A percentile compares a stretch with the other conserved stretches of the same genome.
Conservation (phyloP, 2,329 filamentous ascomycete species). For the Alternaria metachromatica region DNA sequence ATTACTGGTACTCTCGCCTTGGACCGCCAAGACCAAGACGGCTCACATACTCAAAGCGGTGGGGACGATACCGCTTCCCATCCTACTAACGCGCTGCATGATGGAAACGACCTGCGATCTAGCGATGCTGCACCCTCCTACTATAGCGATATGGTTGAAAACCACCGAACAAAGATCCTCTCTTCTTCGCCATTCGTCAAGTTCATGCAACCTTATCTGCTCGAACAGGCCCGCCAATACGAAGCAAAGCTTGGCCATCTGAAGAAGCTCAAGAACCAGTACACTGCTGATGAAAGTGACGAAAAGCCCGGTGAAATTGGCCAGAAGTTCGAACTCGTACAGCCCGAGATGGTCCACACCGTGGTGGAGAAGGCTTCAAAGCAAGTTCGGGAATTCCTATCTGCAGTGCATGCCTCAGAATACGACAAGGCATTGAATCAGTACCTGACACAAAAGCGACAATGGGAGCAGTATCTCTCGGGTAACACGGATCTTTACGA, state of each 20-base stretch:
- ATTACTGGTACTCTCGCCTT: slow-evolving; percentile 47
- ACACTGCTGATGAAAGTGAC: slow-evolving; percentile 48
- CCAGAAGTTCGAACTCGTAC: slow-evolving; percentile 86
- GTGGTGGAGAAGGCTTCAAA: slow-evolving; percentile 79
- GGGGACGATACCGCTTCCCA: background rate
- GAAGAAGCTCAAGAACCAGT: slow-evolving; percentile 80
- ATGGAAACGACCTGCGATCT: slow-evolving; percentile 56
- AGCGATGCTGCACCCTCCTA: slow-evolving; percentile 87
- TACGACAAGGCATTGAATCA: slow-evolving; percentile 94
- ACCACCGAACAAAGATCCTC: slow-evolving; percentile 89
- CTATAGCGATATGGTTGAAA: slow-evolving; percentile 93
- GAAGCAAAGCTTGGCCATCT: slow-evolving; percentile 84
- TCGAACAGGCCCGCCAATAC: slow-evolving; percentile 90
- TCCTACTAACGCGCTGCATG: slow-evolving; percentile 41
- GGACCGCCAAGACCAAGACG: slow-evolving; percentile 20
- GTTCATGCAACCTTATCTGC: slow-evolving; percentile 89
- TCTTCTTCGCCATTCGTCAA: slow-evolving; percentile 97
- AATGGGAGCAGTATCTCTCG: slow-evolving; percentile 95
- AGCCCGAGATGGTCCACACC: slow-evolving; percentile 92
- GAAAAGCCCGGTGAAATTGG: slow-evolving; percentile 47
- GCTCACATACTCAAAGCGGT: background rate
- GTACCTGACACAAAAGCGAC: slow-evolving; percentile 90
- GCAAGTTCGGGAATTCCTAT: slow-evolving; percentile 90
- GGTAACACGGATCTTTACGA: slow-evolving; percentile 90
- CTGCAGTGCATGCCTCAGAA: slow-evolving; percentile 94